Percentiles rank a stretch among this genome's conserved stretches.
phyloP scores from a whole-genome alignment of 805 yeast genomes.

The Yarrowia keelungensis region DNA sequence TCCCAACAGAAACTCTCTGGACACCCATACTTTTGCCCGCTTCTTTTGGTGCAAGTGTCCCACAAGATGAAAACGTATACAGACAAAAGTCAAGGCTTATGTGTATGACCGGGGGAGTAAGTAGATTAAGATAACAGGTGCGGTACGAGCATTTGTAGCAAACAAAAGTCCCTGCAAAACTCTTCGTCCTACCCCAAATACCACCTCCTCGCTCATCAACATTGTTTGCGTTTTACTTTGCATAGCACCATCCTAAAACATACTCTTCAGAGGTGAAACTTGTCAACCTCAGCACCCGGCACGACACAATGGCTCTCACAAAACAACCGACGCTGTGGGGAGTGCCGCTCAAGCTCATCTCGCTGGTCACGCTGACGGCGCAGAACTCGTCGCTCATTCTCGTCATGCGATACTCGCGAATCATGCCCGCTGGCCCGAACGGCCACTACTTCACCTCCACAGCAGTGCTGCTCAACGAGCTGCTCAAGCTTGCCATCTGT shows the following conservation, averaged over 20 bases:
- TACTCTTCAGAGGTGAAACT: background rate
- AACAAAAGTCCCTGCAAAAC: too few species aligned
- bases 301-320: constrained; percentile 16
- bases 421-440: constrained; percentile 50
- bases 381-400: constrained; percentile 53
- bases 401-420: constrained; percentile 55
- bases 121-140: too few species aligned
- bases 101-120: too few species aligned
- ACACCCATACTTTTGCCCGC: too few species aligned
- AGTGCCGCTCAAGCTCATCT: constrained; percentile 49
- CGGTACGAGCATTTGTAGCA: too few species aligned
- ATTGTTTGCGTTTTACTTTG: constrained; percentile 4
- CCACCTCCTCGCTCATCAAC: too few species aligned
- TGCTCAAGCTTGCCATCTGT: constrained; percentile 51
- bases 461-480: constrained; percentile 53
- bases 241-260: constrained; percentile 5
- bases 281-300: constrained; percentile 1
- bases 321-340: constrained; percentile 43
- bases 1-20: too few species aligned
- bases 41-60: too few species aligned
- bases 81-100: too few species aligned
- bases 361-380: constrained; percentile 52
- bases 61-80: too few species aligned
- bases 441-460: constrained; percentile 52
- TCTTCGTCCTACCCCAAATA: too few species aligned